Evolutionary conservation across 148 eudicot species (phyloP).

Genomic region (Persicaria tinctoria): DNA sequence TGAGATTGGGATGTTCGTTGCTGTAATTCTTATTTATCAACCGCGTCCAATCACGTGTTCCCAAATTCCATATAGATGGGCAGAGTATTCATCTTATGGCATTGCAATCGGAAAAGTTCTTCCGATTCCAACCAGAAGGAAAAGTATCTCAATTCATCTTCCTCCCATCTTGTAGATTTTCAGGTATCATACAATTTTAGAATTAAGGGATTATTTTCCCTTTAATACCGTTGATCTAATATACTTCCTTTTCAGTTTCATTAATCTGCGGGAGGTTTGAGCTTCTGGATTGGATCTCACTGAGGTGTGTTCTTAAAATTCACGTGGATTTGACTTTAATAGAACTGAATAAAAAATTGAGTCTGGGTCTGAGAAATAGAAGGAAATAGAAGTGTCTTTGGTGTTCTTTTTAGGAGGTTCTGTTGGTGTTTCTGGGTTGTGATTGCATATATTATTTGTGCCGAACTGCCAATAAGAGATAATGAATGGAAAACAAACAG

Average conservation of each 20-base stretch:
- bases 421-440: background rate
- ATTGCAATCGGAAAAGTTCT: too few relatives aligned
- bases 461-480: background rate
- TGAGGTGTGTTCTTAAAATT: background rate
- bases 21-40: too few relatives aligned
- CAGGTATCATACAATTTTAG: background rate
- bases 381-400: background rate
- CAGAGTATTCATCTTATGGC: too few relatives aligned
- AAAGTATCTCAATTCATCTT: background rate
- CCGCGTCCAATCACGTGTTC: too few relatives aligned
- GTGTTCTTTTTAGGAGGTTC: background rate
- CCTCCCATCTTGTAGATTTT: conserved; percentile 2
- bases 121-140: too few relatives aligned
- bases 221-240: background rate
- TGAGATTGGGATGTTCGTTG: too few relatives aligned
- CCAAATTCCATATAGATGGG: too few relatives aligned
- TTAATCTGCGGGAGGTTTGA: background rate
- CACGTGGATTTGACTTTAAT: background rate
- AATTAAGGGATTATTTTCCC: background rate
- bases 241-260: background rate
- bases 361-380: conserved; percentile 1
- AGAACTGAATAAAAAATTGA: background rate
- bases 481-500: background rate
- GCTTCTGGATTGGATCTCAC: background rate
- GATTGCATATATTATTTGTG: conserved; percentile 3